phyloP scores from a whole-genome alignment of 2,329 filamentous ascomycete genomes.

The Colletotrichum cordylinicola region DNA sequence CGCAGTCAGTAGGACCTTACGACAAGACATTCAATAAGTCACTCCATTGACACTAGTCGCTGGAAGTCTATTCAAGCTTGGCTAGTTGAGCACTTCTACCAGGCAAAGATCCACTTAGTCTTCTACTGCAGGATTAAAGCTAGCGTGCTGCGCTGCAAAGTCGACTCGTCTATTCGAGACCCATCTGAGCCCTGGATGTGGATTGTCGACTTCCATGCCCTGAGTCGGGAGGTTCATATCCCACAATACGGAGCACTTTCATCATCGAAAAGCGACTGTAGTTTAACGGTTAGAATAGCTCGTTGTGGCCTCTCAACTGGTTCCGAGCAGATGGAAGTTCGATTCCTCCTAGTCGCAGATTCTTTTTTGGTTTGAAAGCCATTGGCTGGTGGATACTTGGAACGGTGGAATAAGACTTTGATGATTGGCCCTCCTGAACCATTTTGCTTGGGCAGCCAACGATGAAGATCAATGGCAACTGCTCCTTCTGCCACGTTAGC shows the following conservation, averaged over 20 bases:
- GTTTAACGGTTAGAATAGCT: constrained; percentile 10
- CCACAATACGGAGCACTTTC: background rate
- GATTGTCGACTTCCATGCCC: background rate
- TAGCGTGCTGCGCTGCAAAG: background rate
- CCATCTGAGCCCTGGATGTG: background rate
- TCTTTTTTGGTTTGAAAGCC: background rate
- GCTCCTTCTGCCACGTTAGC: background rate
- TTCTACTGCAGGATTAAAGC: background rate
- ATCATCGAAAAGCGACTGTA: background rate
- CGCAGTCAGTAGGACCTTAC: background rate
- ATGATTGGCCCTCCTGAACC: background rate
- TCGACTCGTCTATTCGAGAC: background rate
- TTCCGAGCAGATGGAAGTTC: constrained; percentile 16
- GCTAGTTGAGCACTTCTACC: background rate
- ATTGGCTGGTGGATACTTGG: background rate
- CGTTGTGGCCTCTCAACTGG: constrained; percentile 13
- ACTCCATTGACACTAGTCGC: background rate
- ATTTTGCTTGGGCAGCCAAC: background rate
- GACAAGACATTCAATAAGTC: background rate
- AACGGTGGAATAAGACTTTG: background rate
- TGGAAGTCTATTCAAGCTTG: background rate
- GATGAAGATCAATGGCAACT: background rate
- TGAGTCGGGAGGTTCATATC: background rate
- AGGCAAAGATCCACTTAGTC: background rate
- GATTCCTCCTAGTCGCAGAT: constrained; percentile 1